Evolutionary conservation across 2,329 filamentous ascomycete species (phyloP).

Genomic region (Aspergillus brunneoviolaceus): DNA sequence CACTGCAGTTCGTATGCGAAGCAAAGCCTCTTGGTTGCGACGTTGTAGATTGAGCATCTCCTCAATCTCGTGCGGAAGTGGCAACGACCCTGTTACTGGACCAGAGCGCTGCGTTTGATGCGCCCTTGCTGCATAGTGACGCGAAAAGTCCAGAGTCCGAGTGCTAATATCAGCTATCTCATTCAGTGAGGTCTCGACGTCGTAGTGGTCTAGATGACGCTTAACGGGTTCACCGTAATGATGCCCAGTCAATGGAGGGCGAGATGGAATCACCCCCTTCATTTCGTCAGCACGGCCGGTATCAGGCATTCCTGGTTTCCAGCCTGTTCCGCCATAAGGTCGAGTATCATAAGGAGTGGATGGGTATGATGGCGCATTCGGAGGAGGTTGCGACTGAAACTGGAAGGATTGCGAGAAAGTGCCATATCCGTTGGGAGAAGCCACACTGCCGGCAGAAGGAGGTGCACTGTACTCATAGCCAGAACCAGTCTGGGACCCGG

Average conservation of each 20-base stretch:
- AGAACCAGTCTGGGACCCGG: conserved; percentile 38
- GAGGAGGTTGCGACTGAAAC: conserved; percentile 34
- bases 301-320: conserved; percentile 29
- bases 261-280: conserved; percentile 30
- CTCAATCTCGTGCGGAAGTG: conserved; percentile 46
- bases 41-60: conserved; percentile 48
- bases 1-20: conserved; percentile 61
- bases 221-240: conserved; percentile 55
- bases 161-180: conserved; percentile 49
- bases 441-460: conserved; percentile 37
- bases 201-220: conserved; percentile 62
- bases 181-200: conserved; percentile 53
- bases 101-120: conserved; percentile 49
- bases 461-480: conserved; percentile 41
- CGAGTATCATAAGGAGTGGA: conserved; percentile 34
- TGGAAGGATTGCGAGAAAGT: conserved; percentile 31
- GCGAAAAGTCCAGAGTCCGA: conserved; percentile 47
- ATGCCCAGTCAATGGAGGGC: conserved; percentile 28
- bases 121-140: conserved; percentile 42
- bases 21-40: conserved; percentile 50
- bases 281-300: conserved; percentile 35
- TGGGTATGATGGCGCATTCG: conserved; percentile 32
- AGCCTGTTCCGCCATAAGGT: conserved; percentile 28
- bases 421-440: conserved; percentile 40
- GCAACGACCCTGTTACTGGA: conserved; percentile 43